These are phyloP conservation scores for Scleromitrula shiraiana DNA, from an alignment of 2,329 filamentous ascomycete genomes.

Conservation along the genomic window DNA sequence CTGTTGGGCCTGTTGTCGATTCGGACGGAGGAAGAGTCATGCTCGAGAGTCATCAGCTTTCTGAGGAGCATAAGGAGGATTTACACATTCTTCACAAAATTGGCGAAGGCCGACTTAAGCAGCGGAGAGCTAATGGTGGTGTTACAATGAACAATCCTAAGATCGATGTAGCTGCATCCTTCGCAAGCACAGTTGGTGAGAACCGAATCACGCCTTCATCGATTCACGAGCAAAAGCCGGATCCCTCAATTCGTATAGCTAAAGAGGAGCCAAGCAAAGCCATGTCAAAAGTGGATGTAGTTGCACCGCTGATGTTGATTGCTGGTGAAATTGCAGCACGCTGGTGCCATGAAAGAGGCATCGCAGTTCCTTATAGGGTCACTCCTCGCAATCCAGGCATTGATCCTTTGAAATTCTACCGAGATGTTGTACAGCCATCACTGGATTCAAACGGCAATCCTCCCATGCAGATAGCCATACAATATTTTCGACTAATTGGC, in stretches of 20 bases:
- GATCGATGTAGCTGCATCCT: background rate
- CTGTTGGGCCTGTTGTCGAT: background rate
- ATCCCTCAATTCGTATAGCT: slow-evolving; percentile 8
- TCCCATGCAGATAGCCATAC: slow-evolving; percentile 8
- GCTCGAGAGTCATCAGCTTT: slow-evolving; percentile 35
- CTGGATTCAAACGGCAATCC: slow-evolving; percentile 12
- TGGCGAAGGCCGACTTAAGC: slow-evolving; percentile 31
- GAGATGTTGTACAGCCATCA: slow-evolving; percentile 18
- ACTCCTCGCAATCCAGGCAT: slow-evolving; percentile 22
- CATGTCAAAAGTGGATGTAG: background rate
- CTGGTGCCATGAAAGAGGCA: slow-evolving; percentile 50
- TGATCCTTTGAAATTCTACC: slow-evolving; percentile 22
- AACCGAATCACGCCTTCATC: background rate
- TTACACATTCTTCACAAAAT: slow-evolving; percentile 42
- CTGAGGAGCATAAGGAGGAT: slow-evolving; percentile 36
- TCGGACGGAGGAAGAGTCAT: slow-evolving; percentile 35
- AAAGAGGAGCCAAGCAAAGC: background rate
- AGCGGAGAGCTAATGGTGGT: slow-evolving; percentile 8
- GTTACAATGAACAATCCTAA: background rate
- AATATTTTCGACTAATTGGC: slow-evolving; percentile 37
- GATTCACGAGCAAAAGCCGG: too few species aligned
- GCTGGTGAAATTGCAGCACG: slow-evolving; percentile 53
- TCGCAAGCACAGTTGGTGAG: slow-evolving; percentile 14
- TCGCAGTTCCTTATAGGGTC: slow-evolving; percentile 50
- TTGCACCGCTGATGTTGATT: slow-evolving; percentile 45